phyloP scores from a whole-genome alignment of 352 stramenopile species.

The Phytophthora syringae region DNA sequence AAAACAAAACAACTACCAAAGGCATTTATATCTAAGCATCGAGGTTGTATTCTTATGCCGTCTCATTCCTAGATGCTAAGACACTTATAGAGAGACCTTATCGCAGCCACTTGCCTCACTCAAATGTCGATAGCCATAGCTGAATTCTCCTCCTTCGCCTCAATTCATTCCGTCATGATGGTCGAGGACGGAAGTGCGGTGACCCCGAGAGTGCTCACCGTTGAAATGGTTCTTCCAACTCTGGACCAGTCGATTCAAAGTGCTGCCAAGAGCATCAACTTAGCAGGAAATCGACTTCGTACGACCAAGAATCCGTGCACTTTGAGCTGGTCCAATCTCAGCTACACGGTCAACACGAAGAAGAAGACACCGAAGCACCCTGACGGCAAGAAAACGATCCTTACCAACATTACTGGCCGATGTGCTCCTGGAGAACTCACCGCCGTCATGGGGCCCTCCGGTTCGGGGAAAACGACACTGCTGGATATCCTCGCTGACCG shows the following conservation, averaged over 20 bases:
- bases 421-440: slow-evolving; percentile 63
- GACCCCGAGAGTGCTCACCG: background rate
- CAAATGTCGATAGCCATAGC: background rate
- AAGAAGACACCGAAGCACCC: slow-evolving; percentile 24
- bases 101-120: background rate
- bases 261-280: slow-evolving; percentile 3
- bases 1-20: background rate
- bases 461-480: slow-evolving; percentile 64
- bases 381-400: slow-evolving; percentile 51
- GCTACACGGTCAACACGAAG: slow-evolving; percentile 32
- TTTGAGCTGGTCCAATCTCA: slow-evolving; percentile 24
- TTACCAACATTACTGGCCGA: slow-evolving; percentile 64
- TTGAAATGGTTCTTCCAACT: slow-evolving; percentile 21
- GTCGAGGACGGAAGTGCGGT: slow-evolving; percentile 3
- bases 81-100: background rate
- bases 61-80: too few relatives aligned
- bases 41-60: too few relatives aligned
- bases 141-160: too few relatives aligned
- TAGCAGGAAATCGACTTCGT: slow-evolving; percentile 11
- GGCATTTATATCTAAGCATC: background rate
- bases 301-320: slow-evolving; percentile 18
- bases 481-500: slow-evolving; percentile 70
- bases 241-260: background rate
- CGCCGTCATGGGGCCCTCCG: slow-evolving; percentile 67
- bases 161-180: slow-evolving; percentile 12